Evolutionary conservation across 345 rosid genomes (phyloP).

Genomic region (Eucalyptus pauciflora): DNA sequence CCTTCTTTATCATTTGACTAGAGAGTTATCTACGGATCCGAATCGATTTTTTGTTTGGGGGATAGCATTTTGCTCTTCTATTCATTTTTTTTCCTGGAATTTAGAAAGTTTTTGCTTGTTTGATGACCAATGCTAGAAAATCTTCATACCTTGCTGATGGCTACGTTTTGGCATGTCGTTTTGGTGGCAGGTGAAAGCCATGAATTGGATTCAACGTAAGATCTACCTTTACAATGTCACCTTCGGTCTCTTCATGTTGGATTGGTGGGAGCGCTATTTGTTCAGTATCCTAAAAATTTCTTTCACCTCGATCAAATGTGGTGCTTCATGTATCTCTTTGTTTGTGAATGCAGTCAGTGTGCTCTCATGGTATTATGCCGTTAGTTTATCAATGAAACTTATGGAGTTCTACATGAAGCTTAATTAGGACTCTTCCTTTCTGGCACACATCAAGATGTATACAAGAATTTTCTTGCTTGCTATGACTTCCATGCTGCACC

Average conservation of each 20-base stretch:
- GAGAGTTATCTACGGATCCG: not conserved
- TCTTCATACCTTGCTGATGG: not conserved
- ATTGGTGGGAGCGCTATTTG: slow-evolving; percentile 98
- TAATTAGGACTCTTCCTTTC: not conserved
- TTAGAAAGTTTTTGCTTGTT: not conserved
- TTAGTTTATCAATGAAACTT: not conserved
- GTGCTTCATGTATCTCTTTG: not conserved
- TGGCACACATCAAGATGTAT: not conserved
- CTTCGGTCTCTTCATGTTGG: slow-evolving; percentile 96
- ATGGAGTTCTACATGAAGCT: not conserved
- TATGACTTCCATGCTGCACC: not conserved
- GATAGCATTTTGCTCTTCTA: not conserved
- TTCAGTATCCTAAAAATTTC: slow-evolving; percentile 72
- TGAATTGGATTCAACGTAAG: slow-evolving; percentile 96
- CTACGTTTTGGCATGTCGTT: not conserved
- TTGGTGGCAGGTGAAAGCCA: slow-evolving; percentile 17
- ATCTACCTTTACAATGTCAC: slow-evolving; percentile 95
- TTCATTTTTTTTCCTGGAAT: not conserved
- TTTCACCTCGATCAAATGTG: not conserved
- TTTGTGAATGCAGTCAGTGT: not conserved
- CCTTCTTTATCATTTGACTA: not conserved
- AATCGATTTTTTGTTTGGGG: not conserved
- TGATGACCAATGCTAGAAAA: not conserved
- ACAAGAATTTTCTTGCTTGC: not conserved
- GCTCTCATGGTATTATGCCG: not conserved